These are phyloP conservation scores for Zalaria sp. DNA, from an alignment of 2,329 filamentous ascomycete genomes.

Conservation along the genomic window DNA sequence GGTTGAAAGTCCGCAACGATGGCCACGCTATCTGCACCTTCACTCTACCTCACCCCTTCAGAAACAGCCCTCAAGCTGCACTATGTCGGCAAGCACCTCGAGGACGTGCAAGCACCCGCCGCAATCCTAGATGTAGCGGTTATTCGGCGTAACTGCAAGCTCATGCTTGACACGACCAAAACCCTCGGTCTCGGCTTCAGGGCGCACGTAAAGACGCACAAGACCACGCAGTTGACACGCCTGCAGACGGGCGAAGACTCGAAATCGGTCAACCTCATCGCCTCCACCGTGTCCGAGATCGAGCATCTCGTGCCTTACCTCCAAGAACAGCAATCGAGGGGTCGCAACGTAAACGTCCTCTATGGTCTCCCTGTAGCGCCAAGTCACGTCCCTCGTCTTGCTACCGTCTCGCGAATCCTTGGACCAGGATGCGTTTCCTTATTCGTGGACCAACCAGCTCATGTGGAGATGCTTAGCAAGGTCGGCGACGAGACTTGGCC, in stretches of 20 bases:
- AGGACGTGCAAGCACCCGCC: conserved; percentile 50
- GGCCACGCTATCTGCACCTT: conserved; percentile 1
- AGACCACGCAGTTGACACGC: conserved; percentile 54
- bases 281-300: conserved; percentile 61
- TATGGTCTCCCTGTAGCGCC: conserved; percentile 58
- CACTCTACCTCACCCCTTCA: conserved; percentile 17
- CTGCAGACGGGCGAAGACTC: conserved; percentile 52
- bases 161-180: conserved; percentile 53
- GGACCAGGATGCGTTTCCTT: conserved; percentile 45
- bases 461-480: conserved; percentile 36
- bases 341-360: conserved; percentile 48
- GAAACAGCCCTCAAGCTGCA: conserved; percentile 17
- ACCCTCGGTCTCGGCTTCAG: conserved; percentile 52
- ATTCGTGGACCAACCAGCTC: conserved; percentile 54
- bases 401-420: conserved; percentile 39
- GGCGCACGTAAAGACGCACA: conserved; percentile 74
- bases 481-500: conserved; percentile 22
- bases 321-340: conserved; percentile 38
- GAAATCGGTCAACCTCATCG: conserved; percentile 46
- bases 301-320: conserved; percentile 52
- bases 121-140: conserved; percentile 55
- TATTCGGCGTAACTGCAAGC: conserved; percentile 51
- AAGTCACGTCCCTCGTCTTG: conserved; percentile 46
- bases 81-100: conserved; percentile 47
- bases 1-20: no score